phyloP scores from a whole-genome alignment of 495 filamentous ascomycete species.

The Neurospora sublineolata region DNA sequence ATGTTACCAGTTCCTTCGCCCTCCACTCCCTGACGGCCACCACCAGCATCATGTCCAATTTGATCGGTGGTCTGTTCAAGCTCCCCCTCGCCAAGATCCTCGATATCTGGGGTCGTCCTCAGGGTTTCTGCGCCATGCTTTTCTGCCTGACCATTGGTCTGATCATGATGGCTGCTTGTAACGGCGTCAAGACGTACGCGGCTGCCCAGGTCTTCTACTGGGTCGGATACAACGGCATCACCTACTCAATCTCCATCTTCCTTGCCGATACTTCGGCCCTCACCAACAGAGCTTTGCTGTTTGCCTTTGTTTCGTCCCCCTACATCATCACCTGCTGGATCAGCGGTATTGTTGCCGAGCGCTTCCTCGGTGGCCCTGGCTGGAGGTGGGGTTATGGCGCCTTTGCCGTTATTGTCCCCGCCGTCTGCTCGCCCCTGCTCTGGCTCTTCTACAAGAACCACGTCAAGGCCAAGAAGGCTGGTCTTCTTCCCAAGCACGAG shows the following conservation, averaged over 20 bases:
- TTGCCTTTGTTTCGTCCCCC: conserved; percentile 51
- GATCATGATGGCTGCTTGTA: conserved; percentile 41
- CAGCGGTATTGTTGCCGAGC: conserved; percentile 33
- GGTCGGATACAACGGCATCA: conserved; percentile 45
- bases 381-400: conserved; percentile 57
- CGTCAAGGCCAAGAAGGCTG: conserved; percentile 44
- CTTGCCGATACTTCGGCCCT: conserved; percentile 55
- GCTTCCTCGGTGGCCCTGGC: conserved; percentile 32
- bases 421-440: conserved; percentile 43
- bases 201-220: conserved; percentile 45
- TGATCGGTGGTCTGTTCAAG: conserved; percentile 52
- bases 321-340: conserved; percentile 53
- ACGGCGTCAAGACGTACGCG: conserved; percentile 36
- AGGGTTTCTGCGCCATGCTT: conserved; percentile 30
- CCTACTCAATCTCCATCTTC: conserved; percentile 48
- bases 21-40: conserved; percentile 38
- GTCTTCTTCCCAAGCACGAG: conserved; percentile 33
- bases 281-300: conserved; percentile 50
- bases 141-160: conserved; percentile 33
- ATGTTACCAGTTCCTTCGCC: conserved; percentile 36
- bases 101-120: conserved; percentile 51
- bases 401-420: conserved; percentile 47
- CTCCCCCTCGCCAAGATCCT: conserved; percentile 54
- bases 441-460: conserved; percentile 46
- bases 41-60: conserved; percentile 35